Base-by-base conservation (phyloP, 2,329 filamentous ascomycete species). In the Botryotinia calthae region DNA sequence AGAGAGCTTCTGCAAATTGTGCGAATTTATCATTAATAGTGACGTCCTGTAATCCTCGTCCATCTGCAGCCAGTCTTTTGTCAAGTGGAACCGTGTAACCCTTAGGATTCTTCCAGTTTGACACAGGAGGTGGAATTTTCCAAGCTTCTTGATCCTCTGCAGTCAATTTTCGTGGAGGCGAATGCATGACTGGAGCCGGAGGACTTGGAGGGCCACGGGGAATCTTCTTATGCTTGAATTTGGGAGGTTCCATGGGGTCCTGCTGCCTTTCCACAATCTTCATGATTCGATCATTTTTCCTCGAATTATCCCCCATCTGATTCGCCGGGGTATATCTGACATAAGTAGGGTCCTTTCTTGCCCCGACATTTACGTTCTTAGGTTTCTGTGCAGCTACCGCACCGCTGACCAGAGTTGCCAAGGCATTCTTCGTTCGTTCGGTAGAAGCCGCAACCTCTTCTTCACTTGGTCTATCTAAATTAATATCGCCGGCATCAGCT, bases 91-190 rank as follows among this genome's bases (percentile, higher is more conserved):
- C 93, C 0, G 96, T 99, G 81, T 97, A 99, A 79, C 96, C 96
- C 84, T 98, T 98, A 1, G 95, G 93, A 82, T 99, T 99, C 88
- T 99, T 99, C 96, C 96, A 99, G 82, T 98, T 98, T 31, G 93
- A 97, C 2, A 99, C 91, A 0, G 95, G 93, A 3, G 95, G 94
- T 0, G 91, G 91, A 46, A 93, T 98, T 80, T 91, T 94, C 96
- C 96, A 99, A 73, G 93, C 93, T 82, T 98, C 96, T 82, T 98
- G 95, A 78, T 99, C 96, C 81, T 97, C 95, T 9, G 95, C 96
- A 1, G 96, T 99, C 75, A 99, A 87, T 81, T 98, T 99, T 75
- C 96, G 87, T 0, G 96, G 95, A 22, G 96, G 96, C 4, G 94
- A 97, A 82, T 97, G 95, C 89, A 99, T 93, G 66, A 99, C 90